Evolutionary conservation across 352 stramenopile species (phyloP), one percentile per base, ranked within the genome.

Genomic region (Phytophthora parvispora): DNA sequence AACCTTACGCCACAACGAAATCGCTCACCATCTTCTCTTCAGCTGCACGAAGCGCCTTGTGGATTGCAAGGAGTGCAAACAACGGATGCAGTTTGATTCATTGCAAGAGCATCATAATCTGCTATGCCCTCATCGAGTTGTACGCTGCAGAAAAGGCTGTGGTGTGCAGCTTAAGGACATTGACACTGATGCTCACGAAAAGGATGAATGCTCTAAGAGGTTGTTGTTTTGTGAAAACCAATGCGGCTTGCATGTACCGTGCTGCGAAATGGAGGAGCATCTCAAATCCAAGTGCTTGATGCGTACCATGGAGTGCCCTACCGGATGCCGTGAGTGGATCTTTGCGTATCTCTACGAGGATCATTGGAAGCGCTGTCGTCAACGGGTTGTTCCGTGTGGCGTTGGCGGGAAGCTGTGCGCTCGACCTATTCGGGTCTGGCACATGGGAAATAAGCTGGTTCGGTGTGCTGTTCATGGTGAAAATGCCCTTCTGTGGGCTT

Each of bases 401-500:
- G 76, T 80, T 0, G 84, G 88, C 8, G 63, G 75, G 9, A 84
- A 78, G 24, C 47, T 66, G 6, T 95, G 88, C 43, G 69, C 66
- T 20, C 69, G 88, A 9, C 88, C 88, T 1, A 84, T 95, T 38
- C 75, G 78, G 3, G 62, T 91, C 2, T 95, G 88, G 88, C 64
- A 88, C n/a, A 20, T 70, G 1, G 47, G 60, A 1, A 63, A 72
- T 0, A 69, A 64, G 25, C 81, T 95, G 6, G 68, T 84, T 16
- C 59, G 57, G 7, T 95, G 88, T 68, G 62, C 68, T n/a, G 51
- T 70, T 2, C 88, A 95, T 49, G 40, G 64, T 0, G 81, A 90
- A 60, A 91, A 55, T 8, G 83, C 75, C 0, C 59, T 95, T 16
- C 68, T 92, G 15, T 89, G 76, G 69, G 86, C 88, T 12, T 29